A percentile compares a stretch with the other conserved stretches of the same genome.
Evolutionary conservation across 495 filamentous ascomycete species (phyloP).

Genomic region (Trichoderma orchidacearum): DNA sequence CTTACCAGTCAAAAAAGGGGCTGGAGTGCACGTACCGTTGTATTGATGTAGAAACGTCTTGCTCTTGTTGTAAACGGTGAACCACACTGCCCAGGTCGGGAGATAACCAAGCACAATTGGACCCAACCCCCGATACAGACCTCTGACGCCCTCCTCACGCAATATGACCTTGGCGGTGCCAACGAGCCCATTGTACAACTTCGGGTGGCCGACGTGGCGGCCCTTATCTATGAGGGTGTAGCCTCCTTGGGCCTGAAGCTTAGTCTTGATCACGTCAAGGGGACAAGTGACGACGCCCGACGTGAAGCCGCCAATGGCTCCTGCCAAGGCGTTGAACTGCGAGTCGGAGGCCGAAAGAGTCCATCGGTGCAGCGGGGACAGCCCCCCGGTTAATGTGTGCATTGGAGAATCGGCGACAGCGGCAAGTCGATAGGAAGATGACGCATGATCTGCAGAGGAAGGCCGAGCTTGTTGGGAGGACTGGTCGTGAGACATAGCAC

Average conservation of each 20-base stretch:
- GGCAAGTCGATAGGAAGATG: slow-evolving; percentile 3
- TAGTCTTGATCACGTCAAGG: slow-evolving; percentile 98
- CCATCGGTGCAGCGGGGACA: slow-evolving; percentile 45
- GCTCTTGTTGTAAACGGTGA: slow-evolving; percentile 84
- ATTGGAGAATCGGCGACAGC: neutral
- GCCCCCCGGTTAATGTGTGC: slow-evolving; percentile 8
- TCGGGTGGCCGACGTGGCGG: slow-evolving; percentile 28
- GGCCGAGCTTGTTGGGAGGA: slow-evolving; percentile 10
- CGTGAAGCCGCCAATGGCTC: slow-evolving; percentile 76
- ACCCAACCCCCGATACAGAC: slow-evolving; percentile 86
- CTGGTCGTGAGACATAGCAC: slow-evolving; percentile 31
- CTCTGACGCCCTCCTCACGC: slow-evolving; percentile 73
- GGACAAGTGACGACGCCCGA: slow-evolving; percentile 94
- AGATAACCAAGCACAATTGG: slow-evolving; percentile 92
- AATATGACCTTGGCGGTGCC: slow-evolving; percentile 79
- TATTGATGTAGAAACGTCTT: slow-evolving; percentile 57
- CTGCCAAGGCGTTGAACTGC: slow-evolving; percentile 54
- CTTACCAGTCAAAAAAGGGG: too few relatives aligned
- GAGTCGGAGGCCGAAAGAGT: slow-evolving; percentile 31
- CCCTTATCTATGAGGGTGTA: slow-evolving; percentile 32
- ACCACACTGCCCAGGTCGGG: slow-evolving; percentile 96
- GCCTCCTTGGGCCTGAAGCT: slow-evolving; percentile 91
- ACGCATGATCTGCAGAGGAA: slow-evolving; percentile 26
- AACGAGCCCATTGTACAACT: slow-evolving; percentile 70
- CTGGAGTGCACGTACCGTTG: slow-evolving; percentile 55